A percentile compares a stretch with the other conserved stretches of the same genome.
Conservation (phyloP, 345 rosid genomes). For the Tarenaya hassleriana region DNA sequence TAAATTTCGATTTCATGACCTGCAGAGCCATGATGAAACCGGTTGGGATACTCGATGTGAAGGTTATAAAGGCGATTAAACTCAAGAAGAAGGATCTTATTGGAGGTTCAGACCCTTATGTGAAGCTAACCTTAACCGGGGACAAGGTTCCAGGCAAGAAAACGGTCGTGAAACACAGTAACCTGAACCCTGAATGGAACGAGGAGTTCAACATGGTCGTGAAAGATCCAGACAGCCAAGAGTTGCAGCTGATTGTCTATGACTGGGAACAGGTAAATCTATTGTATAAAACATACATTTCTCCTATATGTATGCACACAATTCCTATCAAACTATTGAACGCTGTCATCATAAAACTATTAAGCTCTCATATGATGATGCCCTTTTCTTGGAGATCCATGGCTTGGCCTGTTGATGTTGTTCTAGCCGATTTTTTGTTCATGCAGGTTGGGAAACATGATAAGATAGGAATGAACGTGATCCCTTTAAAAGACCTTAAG, state of each 20-base stretch:
- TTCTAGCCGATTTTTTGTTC: too few species aligned
- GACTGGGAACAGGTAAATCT: constrained; percentile 87
- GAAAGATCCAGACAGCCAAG: constrained; percentile 70
- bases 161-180: constrained; percentile 71
- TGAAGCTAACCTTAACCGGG: constrained; percentile 69
- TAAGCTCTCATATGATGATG: too few species aligned
- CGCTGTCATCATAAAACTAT: too few species aligned
- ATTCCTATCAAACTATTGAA: too few species aligned
- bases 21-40: constrained; percentile 72
- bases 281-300: background rate
- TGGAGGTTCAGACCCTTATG: constrained; percentile 92
- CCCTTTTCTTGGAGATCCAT: too few species aligned
- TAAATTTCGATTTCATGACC: constrained; percentile 4
- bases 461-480: constrained; percentile 77
- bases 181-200: constrained; percentile 93
- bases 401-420: background rate
- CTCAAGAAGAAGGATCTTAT: constrained; percentile 80
- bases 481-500: constrained; percentile 57
- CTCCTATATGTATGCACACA: too few species aligned
- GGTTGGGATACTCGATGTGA: constrained; percentile 70
- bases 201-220: constrained; percentile 75
- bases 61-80: constrained; percentile 65
- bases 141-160: constrained; percentile 70
- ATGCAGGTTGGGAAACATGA: constrained; percentile 81
- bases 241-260: constrained; percentile 52